Percentiles rank a stretch among this genome's conserved stretches.
phyloP scores from a whole-genome alignment of 768 basidiomycete species.

The Lactifluus pinguis region DNA sequence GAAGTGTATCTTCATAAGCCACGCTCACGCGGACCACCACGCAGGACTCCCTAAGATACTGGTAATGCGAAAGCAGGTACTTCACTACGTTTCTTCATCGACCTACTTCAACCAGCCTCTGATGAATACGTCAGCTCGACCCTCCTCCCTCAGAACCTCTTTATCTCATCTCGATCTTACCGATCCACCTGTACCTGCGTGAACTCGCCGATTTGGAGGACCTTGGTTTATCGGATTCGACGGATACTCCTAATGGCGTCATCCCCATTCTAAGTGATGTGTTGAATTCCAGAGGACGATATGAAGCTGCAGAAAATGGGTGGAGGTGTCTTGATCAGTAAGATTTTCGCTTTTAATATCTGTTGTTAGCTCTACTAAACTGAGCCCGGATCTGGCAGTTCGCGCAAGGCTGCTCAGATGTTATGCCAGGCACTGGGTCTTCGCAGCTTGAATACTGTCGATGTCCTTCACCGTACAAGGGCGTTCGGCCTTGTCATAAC shows the following conservation, averaged over 20 bases:
- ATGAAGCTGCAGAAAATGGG: neutral
- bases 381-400: slow-evolving; percentile 1
- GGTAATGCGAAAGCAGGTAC: slow-evolving; percentile 56
- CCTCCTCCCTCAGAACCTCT: slow-evolving; percentile 55
- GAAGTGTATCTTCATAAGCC: slow-evolving; percentile 78
- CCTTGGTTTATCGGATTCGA: slow-evolving; percentile 45
- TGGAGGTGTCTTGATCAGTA: slow-evolving; percentile 7
- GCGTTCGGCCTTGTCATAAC: slow-evolving; percentile 15
- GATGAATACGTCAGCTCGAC: slow-evolving; percentile 39
- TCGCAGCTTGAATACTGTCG: slow-evolving; percentile 6
- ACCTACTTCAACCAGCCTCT: neutral
- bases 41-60: slow-evolving; percentile 71
- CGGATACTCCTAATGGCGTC: slow-evolving; percentile 36
- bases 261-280: slow-evolving; percentile 35
- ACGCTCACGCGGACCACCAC: slow-evolving; percentile 91
- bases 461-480: slow-evolving; percentile 17
- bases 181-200: slow-evolving; percentile 54
- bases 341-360: neutral
- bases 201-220: slow-evolving; percentile 69
- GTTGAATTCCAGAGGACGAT: neutral
- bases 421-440: slow-evolving; percentile 16
- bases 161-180: slow-evolving; percentile 55
- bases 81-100: slow-evolving; percentile 17
- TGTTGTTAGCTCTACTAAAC: neutral
- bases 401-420: slow-evolving; percentile 12